Evolutionary conservation across 257 asterid species (phyloP).

Genomic region (Craterostigma plantagineum): DNA sequence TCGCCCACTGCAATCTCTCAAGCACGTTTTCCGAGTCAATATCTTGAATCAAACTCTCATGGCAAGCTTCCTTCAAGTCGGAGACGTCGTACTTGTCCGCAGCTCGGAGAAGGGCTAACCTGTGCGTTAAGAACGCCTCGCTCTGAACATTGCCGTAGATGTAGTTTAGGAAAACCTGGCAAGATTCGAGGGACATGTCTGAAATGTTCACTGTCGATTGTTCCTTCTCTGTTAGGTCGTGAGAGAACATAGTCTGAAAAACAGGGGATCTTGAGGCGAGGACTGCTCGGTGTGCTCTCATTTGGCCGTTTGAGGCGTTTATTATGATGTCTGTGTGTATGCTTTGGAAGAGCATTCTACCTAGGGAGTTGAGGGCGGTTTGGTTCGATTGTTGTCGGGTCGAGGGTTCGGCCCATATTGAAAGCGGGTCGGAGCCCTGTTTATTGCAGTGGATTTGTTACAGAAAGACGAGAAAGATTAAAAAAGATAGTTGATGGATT

Average conservation of each 20-base stretch:
- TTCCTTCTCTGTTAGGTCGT: constrained; percentile 74
- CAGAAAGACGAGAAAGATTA: no score
- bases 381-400: constrained; percentile 22
- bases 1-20: constrained; percentile 46
- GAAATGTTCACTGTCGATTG: constrained; percentile 49
- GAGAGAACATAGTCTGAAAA: constrained; percentile 85
- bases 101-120: constrained; percentile 43
- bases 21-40: constrained; percentile 41
- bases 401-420: constrained; percentile 51
- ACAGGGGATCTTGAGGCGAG: constrained; percentile 88
- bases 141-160: constrained; percentile 31
- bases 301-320: constrained; percentile 59
- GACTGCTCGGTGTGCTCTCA: constrained; percentile 74
- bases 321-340: constrained; percentile 72
- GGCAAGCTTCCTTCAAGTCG: constrained; percentile 55
- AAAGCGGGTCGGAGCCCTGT: constrained; percentile 50
- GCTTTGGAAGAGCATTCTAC: constrained; percentile 69
- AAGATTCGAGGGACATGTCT: constrained; percentile 76
- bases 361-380: constrained; percentile 49
- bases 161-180: constrained; percentile 59
- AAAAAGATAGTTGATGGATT: no score
- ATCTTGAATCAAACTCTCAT: constrained; percentile 45
- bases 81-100: constrained; percentile 48
- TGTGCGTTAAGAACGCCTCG: constrained; percentile 30
- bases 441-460: no score